Conservation (phyloP, 1,284 basidiomycete genomes). For the Irpex sp. region DNA sequence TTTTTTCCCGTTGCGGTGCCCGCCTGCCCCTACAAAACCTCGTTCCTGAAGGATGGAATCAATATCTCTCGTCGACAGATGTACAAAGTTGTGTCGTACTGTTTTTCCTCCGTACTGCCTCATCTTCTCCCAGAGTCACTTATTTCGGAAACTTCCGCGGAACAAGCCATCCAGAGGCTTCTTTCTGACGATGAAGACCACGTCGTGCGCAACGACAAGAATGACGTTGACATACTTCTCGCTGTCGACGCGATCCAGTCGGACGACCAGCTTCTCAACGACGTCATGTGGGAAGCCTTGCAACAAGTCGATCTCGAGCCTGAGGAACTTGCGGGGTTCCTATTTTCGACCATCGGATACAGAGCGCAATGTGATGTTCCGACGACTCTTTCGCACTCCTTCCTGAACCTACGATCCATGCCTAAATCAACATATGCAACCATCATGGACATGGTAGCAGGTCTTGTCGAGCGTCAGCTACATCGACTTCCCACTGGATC, state of each 20-base stretch:
- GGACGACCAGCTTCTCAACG: background rate
- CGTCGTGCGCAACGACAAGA: background rate
- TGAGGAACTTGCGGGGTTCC: background rate
- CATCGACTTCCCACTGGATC: background rate
- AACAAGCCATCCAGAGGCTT: background rate
- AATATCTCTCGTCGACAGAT: background rate
- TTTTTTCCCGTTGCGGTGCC: background rate
- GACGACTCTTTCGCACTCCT: background rate
- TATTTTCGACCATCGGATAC: background rate
- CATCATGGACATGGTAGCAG: background rate
- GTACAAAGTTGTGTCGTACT: background rate
- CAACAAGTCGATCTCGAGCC: background rate
- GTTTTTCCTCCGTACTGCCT: background rate
- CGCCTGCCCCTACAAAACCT: constrained; percentile 1
- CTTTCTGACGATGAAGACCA: background rate
- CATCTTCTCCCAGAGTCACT: background rate
- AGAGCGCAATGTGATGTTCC: background rate
- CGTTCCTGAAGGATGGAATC: background rate
- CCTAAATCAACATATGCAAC: background rate
- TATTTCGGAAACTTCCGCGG: background rate
- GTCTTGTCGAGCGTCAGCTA: background rate
- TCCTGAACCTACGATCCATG: background rate
- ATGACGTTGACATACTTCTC: background rate
- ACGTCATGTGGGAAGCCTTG: background rate
- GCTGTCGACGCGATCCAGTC: background rate